Base-by-base conservation (phyloP, 2,329 filamentous ascomycete genomes). In the Lachnellula occidentalis region DNA sequence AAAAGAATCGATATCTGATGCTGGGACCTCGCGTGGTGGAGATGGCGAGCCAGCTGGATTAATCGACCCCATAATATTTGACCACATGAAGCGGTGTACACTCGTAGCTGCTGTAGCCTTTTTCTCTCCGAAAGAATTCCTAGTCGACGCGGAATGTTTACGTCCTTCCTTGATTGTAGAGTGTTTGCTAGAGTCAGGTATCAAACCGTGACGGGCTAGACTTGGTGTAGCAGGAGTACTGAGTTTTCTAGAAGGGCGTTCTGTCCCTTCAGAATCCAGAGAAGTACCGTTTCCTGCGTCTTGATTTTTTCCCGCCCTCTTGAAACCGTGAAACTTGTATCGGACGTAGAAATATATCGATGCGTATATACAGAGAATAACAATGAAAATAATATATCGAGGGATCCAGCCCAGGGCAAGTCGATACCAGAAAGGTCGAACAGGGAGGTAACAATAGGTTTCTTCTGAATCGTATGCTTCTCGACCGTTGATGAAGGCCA, bases 341-440 rank as follows among this genome's bases (percentile, higher is more conserved):
- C 73, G 71, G 7, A 91, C 82, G 59, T 89, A 87, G 11, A 81
- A 65, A 66, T 91, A 91, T n/a, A 91, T 84, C 6, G 79, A 80
- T 22, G 80, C 72, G 48, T 90, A 89, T 2, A 88, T 79, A 27
- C 75, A 68, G 34, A 89, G 71, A 58, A 92, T 86, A 24, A 78
- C 72, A 8, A 78, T 65, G 60, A 87, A 81, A 50, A 90, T 83
- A 36, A 88, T 61, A 59, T 90, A 90, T 48, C 88, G 78, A 36
- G 88, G 88, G 7, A 88, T 77, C 88, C 88, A 92, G 54, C 80
- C 80, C 2, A 92, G 73, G 0, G 79, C 82, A 15, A 86, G 72
- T 43, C 83, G 77, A 58, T 86, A 85, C 88, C 88, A 92, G 57
- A 78, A 77, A 0, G 86, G 84, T 3, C 79, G 75, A 15, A 80